Evolutionary conservation across 768 basidiomycete species (phyloP), one percentile per base, ranked within the genome.

Genomic region (Mycena rosella): DNA sequence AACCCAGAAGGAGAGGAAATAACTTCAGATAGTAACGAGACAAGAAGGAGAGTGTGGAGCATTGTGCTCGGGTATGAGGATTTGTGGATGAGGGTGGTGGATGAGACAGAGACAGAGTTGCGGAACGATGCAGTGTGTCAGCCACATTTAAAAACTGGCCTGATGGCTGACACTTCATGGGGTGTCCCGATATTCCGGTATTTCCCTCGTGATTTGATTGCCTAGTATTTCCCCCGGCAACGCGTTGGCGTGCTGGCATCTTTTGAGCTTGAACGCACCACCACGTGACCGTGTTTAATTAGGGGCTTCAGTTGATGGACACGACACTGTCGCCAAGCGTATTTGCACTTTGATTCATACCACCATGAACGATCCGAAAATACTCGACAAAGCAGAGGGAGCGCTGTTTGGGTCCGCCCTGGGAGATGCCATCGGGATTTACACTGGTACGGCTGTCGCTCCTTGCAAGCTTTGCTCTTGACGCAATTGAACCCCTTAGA

Each of bases 391-490:
- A 60, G 73, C 73, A 8, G 54, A 67, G 24, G 73, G 73, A 7
- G 69, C 73, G 8, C 65, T 74, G 20, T 70, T 72, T 60, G 73
- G 73, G 2, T 70, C 73, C 0, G 73, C 73, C 13, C 48, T 74
- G 9, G 73, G 73, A 3, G 73, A 74, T 57, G 56, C 73, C 10
- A 72, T 74, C 22, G 73, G 73, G 26, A 61, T 72, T 10, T 74
- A 68, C 26, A 74, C 71, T 18, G 73, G 71, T 72, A 32, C 1
- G 32, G 6, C 6, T 5, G 32, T 11, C 32, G 32, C 32, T 34
- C 32, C 6, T 34, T 11, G 11, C 32, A 34, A 34, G 5, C 32
- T 11, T 34, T 34, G 32, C 32, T 34, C 32, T 34, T 34, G 32
- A 34, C 11, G 11, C 32, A 6, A 11, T 34, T 34, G 32, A 34